phyloP scores from a whole-genome alignment of 371 early-diverging fungal genomes.

The Actinomucor elegans region DNA sequence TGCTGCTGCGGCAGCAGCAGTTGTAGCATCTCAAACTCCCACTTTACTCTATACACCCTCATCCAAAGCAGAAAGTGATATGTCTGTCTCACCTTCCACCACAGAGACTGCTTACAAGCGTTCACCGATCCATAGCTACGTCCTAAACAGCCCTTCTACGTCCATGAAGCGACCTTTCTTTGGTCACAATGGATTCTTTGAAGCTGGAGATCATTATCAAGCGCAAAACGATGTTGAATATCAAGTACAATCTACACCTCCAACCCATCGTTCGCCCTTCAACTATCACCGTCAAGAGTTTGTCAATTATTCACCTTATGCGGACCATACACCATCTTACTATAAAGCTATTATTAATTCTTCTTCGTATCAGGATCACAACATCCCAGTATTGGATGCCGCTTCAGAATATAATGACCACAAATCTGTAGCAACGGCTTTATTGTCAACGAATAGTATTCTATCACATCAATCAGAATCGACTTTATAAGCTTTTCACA shows the following conservation, averaged over 20 bases:
- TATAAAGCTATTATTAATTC: constrained; percentile 5
- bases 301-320: constrained; percentile 7
- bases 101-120: not conserved
- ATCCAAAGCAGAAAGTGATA: constrained; percentile 12
- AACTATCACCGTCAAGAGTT: constrained; percentile 7
- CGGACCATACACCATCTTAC: constrained; percentile 4
- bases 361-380: not conserved
- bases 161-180: constrained; percentile 7
- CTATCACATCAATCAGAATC: too few species aligned
- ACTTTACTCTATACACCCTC: constrained; percentile 6
- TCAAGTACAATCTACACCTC: not conserved
- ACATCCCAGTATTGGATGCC: too few species aligned
- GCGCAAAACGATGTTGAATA: not conserved
- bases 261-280: not conserved
- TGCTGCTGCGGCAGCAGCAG: constrained; percentile 1
- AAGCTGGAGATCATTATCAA: not conserved
- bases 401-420: too few species aligned
- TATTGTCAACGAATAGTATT: too few species aligned
- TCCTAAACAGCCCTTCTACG: not conserved
- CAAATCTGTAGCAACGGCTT: too few species aligned
- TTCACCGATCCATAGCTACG: constrained; percentile 7
- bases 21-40: not conserved
- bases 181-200: constrained; percentile 10
- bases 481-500: too few species aligned
- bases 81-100: constrained; percentile 8